These are phyloP conservation scores for Euryodendron excelsum DNA, from an alignment of 148 eudicot species.

Conservation along the genomic window DNA sequence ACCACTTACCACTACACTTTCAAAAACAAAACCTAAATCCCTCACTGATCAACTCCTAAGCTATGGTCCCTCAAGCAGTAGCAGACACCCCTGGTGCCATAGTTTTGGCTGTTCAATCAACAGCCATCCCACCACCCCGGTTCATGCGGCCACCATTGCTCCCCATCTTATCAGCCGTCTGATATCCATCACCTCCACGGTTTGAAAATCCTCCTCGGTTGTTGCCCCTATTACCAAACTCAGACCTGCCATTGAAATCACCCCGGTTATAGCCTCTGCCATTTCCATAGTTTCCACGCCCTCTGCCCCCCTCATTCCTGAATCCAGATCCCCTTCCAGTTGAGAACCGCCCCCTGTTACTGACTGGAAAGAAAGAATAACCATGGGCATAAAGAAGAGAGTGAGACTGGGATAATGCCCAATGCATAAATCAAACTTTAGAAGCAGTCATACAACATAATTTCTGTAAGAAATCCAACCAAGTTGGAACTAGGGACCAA, in stretches of 20 bases:
- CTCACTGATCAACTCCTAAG: not conserved
- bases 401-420: not conserved
- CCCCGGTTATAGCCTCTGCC: constrained; percentile 57
- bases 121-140: constrained; percentile 47
- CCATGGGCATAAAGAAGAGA: not conserved
- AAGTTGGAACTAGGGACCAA: not conserved
- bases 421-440: not conserved
- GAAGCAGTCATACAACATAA: not conserved
- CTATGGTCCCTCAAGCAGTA: constrained; percentile 35
- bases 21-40: not conserved
- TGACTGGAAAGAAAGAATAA: constrained; percentile 27
- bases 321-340: constrained; percentile 54
- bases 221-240: constrained; percentile 47
- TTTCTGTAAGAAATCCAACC: not conserved
- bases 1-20: not conserved
- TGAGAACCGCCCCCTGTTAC: constrained; percentile 50
- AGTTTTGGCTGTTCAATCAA: constrained; percentile 29
- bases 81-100: constrained; percentile 49
- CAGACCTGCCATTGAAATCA: constrained; percentile 40
- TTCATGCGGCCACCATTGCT: constrained; percentile 32
- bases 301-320: constrained; percentile 67
- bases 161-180: constrained; percentile 35
- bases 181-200: constrained; percentile 52
- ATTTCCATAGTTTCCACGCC: constrained; percentile 56
- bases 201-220: constrained; percentile 42